Conservation (phyloP, 768 basidiomycete species). For the Xanthoconium stramineum region DNA sequence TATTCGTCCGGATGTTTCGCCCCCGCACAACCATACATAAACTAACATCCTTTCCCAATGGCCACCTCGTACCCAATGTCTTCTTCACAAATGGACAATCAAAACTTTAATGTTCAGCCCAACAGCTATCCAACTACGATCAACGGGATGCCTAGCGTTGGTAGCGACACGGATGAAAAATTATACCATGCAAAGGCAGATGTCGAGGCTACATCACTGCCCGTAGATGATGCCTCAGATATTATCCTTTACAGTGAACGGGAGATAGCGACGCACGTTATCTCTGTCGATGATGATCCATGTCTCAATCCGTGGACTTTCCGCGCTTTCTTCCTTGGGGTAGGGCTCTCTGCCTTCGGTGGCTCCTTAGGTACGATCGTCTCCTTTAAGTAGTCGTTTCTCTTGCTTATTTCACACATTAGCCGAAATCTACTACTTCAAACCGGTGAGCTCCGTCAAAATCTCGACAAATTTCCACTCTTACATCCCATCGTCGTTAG, state of each 20-base stretch:
- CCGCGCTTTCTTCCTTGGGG: slow-evolving; percentile 46
- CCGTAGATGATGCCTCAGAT: neutral
- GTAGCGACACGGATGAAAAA: neutral
- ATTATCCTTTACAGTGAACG: neutral
- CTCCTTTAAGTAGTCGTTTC: neutral
- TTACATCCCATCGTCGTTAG: slow-evolving; percentile 25
- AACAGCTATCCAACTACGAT: neutral
- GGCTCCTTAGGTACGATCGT: slow-evolving; percentile 42
- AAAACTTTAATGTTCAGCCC: too few relatives aligned
- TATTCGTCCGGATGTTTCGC: too few relatives aligned
- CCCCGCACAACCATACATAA: too few relatives aligned
- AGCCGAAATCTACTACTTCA: slow-evolving; percentile 63
- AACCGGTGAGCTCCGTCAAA: slow-evolving; percentile 37
- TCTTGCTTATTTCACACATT: neutral
- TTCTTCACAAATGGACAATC: too few relatives aligned
- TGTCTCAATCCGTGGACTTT: slow-evolving; percentile 17
- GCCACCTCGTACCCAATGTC: neutral
- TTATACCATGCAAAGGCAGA: neutral
- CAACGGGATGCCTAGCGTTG: neutral
- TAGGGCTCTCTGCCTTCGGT: slow-evolving; percentile 51
- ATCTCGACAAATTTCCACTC: neutral
- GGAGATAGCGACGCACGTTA: neutral
- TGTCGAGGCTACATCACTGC: neutral
- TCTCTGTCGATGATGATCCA: neutral
- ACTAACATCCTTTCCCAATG: too few relatives aligned